These are phyloP conservation scores for Lobosporangium transversale DNA, from an alignment of 192 early-diverging fungal genomes.

Conservation along the genomic window DNA sequence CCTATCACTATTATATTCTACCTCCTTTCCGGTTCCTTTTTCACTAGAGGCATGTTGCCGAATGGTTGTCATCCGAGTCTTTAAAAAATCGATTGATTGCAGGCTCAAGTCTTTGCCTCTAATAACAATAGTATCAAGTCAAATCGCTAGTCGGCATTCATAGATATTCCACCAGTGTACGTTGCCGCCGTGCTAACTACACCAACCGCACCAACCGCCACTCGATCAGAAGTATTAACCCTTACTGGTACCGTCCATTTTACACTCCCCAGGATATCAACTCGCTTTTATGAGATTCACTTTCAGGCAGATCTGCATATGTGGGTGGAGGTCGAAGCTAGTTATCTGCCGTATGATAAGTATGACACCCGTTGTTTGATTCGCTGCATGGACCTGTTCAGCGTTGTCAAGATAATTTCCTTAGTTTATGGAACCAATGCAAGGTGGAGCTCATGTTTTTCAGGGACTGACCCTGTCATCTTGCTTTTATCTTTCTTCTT, in stretches of 20 bases:
- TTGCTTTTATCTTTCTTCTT: slow-evolving; percentile 7
- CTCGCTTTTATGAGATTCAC: slow-evolving; percentile 20
- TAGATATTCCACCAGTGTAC: too few relatives aligned
- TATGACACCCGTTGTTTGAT: slow-evolving; percentile 27
- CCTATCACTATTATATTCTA: too few relatives aligned
- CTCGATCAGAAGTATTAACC: too few relatives aligned
- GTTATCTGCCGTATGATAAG: slow-evolving; percentile 30
- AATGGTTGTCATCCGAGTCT: too few relatives aligned
- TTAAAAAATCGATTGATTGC: too few relatives aligned
- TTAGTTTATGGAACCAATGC: slow-evolving; percentile 3
- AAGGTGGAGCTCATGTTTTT: slow-evolving; percentile 7
- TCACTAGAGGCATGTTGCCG: too few relatives aligned
- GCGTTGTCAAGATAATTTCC: slow-evolving; percentile 19
- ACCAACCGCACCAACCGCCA: too few relatives aligned
- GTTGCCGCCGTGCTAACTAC: too few relatives aligned
- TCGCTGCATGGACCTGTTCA: slow-evolving; percentile 29
- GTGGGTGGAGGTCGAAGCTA: not conserved
- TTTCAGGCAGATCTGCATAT: slow-evolving; percentile 15
- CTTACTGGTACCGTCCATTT: slow-evolving; percentile 11
- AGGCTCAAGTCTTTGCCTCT: too few relatives aligned
- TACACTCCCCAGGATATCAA: slow-evolving; percentile 26
- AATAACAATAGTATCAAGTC: too few relatives aligned
- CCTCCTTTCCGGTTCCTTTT: too few relatives aligned
- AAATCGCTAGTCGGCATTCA: too few relatives aligned
- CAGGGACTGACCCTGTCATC: slow-evolving; percentile 9